Evolutionary conservation across 169 alveolate species (phyloP).

Genomic region (Theileria parva): DNA sequence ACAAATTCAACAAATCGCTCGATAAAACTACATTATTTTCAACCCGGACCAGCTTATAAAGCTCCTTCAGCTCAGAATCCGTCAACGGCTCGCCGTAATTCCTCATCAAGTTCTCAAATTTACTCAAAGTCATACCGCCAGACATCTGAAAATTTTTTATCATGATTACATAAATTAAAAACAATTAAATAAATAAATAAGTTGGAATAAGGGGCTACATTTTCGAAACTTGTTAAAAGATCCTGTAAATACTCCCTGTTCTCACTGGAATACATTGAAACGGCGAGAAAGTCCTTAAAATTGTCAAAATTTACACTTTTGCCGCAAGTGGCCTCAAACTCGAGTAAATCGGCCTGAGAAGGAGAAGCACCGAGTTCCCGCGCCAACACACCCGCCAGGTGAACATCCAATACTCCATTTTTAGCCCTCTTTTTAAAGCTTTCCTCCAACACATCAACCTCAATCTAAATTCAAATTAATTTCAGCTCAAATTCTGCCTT

Average conservation of each 20-base stretch:
- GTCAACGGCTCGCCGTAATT: slow-evolving; percentile 71
- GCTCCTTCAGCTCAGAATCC: slow-evolving; percentile 47
- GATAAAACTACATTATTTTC: background rate
- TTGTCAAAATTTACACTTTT: slow-evolving; percentile 37
- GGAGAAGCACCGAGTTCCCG: slow-evolving; percentile 63
- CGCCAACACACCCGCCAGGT: slow-evolving; percentile 42
- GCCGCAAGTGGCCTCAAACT: slow-evolving; percentile 59
- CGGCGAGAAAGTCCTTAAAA: slow-evolving; percentile 58
- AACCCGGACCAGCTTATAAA: slow-evolving; percentile 20
- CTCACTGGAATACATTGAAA: slow-evolving; percentile 56
- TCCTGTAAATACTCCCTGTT: slow-evolving; percentile 29
- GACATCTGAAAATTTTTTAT: slow-evolving; percentile 28
- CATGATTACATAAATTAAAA: background rate
- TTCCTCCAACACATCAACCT: slow-evolving; percentile 37
- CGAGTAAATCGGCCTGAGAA: slow-evolving; percentile 57
- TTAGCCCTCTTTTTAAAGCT: slow-evolving; percentile 35
- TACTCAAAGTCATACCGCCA: slow-evolving; percentile 10
- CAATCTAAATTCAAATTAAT: slow-evolving; percentile 41
- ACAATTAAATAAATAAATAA: background rate
- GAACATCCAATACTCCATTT: slow-evolving; percentile 34
- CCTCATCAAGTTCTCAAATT: slow-evolving; percentile 54
- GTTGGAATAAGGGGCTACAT: slow-evolving; percentile 13
- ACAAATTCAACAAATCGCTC: slow-evolving; percentile 13
- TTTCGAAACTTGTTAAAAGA: slow-evolving; percentile 16
- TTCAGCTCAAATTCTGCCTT: background rate